These are phyloP conservation scores for Larix sibirica DNA, from an alignment of 83 land plant species.

Conservation along the genomic window DNA sequence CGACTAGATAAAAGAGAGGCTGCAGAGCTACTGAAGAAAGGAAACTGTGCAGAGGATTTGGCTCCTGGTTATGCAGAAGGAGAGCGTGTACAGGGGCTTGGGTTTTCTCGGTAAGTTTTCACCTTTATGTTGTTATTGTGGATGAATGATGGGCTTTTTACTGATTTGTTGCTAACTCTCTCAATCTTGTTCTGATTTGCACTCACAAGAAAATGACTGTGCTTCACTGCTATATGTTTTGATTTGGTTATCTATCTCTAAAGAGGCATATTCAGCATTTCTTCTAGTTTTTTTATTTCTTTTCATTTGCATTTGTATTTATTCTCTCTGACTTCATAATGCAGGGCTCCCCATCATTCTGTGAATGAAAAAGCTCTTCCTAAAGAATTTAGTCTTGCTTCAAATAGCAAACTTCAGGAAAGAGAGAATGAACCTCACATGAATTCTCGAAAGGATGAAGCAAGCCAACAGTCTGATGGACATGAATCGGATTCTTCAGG, in stretches of 20 bases:
- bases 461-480: neutral
- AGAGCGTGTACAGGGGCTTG: conserved; percentile 87
- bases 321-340: neutral
- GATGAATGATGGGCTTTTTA: too few relatives aligned
- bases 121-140: neutral
- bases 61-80: conserved; percentile 89
- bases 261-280: neutral
- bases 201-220: neutral
- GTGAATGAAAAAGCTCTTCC: conserved; percentile 1
- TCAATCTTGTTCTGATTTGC: neutral
- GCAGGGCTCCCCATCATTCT: conserved; percentile 15
- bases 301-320: neutral
- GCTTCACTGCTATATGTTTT: neutral
- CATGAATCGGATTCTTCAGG: neutral
- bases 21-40: conserved; percentile 83
- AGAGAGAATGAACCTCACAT: neutral
- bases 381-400: neutral
- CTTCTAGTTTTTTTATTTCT: too few relatives aligned
- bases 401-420: neutral
- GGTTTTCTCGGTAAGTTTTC: conserved; percentile 79
- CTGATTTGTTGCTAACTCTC: neutral
- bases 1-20: conserved; percentile 88
- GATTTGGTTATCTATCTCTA: neutral
- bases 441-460: conserved; percentile 8
- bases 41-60: conserved; percentile 83